Evolutionary conservation across 306 rosid genomes (phyloP).

Genomic region (Carpinus viminea): DNA sequence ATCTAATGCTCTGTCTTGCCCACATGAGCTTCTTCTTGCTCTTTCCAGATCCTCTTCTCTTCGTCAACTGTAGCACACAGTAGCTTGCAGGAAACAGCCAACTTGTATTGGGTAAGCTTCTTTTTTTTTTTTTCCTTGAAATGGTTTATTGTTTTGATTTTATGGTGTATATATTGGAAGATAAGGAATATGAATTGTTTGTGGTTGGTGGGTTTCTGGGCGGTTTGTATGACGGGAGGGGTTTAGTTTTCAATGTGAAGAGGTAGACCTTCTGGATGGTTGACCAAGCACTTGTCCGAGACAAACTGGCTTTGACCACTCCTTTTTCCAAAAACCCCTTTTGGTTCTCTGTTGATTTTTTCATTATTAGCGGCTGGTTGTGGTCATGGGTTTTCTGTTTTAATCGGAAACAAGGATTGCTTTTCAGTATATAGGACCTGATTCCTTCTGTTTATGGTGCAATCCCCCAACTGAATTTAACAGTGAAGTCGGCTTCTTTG

Average conservation of each 20-base stretch:
- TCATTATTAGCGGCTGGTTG: constrained; percentile 28
- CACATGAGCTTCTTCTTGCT: constrained; percentile 23
- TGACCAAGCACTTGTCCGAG: constrained; percentile 37
- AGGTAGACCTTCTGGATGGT: constrained; percentile 42
- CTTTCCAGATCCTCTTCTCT: constrained; percentile 45
- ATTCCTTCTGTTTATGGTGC: constrained; percentile 24
- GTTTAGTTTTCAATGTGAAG: constrained; percentile 49
- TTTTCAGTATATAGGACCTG: constrained; percentile 10
- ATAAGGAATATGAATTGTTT: constrained; percentile 28
- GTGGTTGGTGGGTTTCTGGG: constrained; percentile 27
- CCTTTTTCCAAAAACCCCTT: constrained; percentile 22
- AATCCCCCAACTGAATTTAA: constrained; percentile 22
- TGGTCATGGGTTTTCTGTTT: constrained; percentile 42
- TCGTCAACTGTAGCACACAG: constrained; percentile 25
- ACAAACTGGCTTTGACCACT: constrained; percentile 50
- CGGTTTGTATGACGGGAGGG: constrained; percentile 10
- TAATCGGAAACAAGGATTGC: constrained; percentile 21
- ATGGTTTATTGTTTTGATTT: constrained; percentile 8
- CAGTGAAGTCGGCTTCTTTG: constrained; percentile 32
- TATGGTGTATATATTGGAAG: constrained; percentile 5
- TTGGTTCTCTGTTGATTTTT: constrained; percentile 31
- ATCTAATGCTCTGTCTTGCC: constrained; percentile 47
- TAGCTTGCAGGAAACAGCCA: constrained; percentile 34
- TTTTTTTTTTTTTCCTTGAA: constrained; percentile 1
- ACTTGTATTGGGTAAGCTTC: constrained; percentile 50